A percentile compares a stretch with the other conserved stretches of the same genome.
Conservation (phyloP, 306 rosid species). For the Sicyos edulis region DNA sequence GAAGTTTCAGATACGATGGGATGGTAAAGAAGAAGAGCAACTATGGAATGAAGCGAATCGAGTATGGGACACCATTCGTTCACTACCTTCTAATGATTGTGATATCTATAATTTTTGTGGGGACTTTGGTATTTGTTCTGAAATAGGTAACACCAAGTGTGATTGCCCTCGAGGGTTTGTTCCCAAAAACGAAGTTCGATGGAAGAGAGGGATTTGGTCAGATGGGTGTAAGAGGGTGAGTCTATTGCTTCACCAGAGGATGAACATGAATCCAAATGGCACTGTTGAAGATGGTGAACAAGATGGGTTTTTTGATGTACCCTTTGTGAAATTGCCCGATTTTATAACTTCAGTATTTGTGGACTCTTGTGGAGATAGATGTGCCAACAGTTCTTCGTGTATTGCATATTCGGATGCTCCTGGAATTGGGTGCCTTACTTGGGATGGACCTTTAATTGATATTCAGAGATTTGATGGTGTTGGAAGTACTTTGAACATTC, state of each 20-base stretch:
- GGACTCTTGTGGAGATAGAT: conserved; percentile 34
- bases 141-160: conserved; percentile 31
- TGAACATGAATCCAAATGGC: conserved; percentile 21
- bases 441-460: conserved; percentile 30
- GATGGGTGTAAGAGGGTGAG: conserved; percentile 60
- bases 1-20: conserved; percentile 54
- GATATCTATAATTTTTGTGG: conserved; percentile 74
- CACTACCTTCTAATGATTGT: conserved; percentile 42
- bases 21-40: conserved; percentile 47
- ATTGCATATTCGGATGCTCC: conserved; percentile 45
- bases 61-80: conserved; percentile 33
- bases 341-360: conserved; percentile 30
- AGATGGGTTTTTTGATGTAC: conserved; percentile 44
- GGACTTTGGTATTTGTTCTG: conserved; percentile 43
- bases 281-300: conserved; percentile 26
- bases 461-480: conserved; percentile 21
- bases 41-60: conserved; percentile 34
- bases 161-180: conserved; percentile 54
- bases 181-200: conserved; percentile 26
- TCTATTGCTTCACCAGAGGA: conserved; percentile 34
- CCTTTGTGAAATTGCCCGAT: conserved; percentile 58
- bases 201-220: conserved; percentile 40
- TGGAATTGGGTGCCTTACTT: conserved; percentile 70
- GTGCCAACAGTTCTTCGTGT: conserved; percentile 43
- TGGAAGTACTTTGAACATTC: conserved; percentile 42